phyloP scores from a whole-genome alignment of 345 rosid species.

The Pugionium dolabratum region DNA sequence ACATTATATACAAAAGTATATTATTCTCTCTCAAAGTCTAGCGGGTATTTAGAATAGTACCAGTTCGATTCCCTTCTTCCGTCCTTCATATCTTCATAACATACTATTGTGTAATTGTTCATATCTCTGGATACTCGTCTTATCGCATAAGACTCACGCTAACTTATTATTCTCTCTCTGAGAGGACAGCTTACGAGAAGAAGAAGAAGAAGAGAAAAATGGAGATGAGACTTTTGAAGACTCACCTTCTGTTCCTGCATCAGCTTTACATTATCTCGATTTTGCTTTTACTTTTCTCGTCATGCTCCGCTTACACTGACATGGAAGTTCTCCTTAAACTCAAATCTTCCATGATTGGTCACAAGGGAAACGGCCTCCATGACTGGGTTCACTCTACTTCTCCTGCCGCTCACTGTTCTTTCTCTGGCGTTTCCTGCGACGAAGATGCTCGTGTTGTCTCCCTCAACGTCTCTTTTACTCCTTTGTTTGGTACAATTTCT shows the following conservation, averaged over 20 bases:
- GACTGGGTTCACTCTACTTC: constrained; percentile 63
- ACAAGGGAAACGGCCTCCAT: constrained; percentile 52
- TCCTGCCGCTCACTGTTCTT: constrained; percentile 64
- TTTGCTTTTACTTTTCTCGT: constrained; percentile 25
- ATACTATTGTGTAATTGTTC: constrained; percentile 27
- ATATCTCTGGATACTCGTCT: constrained; percentile 15
- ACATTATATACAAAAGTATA: neutral
- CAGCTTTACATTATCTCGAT: constrained; percentile 25
- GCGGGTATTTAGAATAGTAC: constrained; percentile 33
- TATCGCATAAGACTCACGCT: constrained; percentile 43
- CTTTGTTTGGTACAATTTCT: constrained; percentile 59
- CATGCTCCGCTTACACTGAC: constrained; percentile 49
- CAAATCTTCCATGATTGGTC: constrained; percentile 65
- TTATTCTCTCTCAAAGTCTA: constrained; percentile 33
- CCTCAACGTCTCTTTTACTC: constrained; percentile 53
- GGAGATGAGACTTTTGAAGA: constrained; percentile 36
- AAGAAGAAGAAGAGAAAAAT: neutral
- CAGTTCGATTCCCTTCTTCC: constrained; percentile 49
- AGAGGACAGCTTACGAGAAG: constrained; percentile 10
- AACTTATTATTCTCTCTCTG: constrained; percentile 24
- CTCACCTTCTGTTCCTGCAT: constrained; percentile 26
- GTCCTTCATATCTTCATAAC: constrained; percentile 27
- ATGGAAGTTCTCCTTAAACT: constrained; percentile 61
- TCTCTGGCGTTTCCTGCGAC: constrained; percentile 81
- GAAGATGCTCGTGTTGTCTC: constrained; percentile 54